A percentile compares a stretch with the other conserved stretches of the same genome.
phyloP scores from a whole-genome alignment of 192 early-diverging fungal species.

The Physocladia obscura region DNA sequence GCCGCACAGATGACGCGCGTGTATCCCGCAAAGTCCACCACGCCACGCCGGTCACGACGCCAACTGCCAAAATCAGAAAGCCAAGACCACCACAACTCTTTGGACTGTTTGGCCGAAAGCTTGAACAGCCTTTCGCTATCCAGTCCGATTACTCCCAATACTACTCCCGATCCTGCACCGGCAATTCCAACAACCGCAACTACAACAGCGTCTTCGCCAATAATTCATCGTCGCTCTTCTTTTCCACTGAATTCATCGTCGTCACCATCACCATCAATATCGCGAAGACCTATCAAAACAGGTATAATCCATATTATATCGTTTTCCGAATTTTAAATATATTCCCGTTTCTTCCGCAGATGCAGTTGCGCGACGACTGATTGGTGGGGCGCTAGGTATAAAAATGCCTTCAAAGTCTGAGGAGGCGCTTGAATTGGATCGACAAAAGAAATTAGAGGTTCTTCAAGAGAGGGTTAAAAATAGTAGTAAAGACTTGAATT shows the following conservation, averaged over 20 bases:
- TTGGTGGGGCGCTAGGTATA: constrained; percentile 74
- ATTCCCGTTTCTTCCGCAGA: constrained; percentile 38
- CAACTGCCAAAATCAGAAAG: no score
- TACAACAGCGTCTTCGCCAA: neutral
- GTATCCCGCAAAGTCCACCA: no score
- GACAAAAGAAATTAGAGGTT: constrained; percentile 33
- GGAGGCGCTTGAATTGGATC: constrained; percentile 37
- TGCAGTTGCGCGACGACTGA: constrained; percentile 71
- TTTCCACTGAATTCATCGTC: neutral
- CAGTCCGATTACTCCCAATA: no score
- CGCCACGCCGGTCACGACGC: no score
- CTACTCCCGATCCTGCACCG: no score
- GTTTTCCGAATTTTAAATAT: neutral
- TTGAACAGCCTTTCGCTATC: no score
- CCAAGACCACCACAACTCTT: no score
- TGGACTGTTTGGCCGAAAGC: no score
- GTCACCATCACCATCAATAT: neutral
- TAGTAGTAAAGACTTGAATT: no score
- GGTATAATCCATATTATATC: neutral
- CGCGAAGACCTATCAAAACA: neutral
- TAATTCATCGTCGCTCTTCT: neutral
- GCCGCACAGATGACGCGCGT: no score
- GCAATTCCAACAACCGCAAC: neutral
- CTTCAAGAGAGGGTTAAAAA: no score
- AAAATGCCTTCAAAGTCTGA: constrained; percentile 37